These are phyloP conservation scores for Kwoniella pini DNA, from an alignment of 768 basidiomycete genomes.

Conservation along the genomic window DNA sequence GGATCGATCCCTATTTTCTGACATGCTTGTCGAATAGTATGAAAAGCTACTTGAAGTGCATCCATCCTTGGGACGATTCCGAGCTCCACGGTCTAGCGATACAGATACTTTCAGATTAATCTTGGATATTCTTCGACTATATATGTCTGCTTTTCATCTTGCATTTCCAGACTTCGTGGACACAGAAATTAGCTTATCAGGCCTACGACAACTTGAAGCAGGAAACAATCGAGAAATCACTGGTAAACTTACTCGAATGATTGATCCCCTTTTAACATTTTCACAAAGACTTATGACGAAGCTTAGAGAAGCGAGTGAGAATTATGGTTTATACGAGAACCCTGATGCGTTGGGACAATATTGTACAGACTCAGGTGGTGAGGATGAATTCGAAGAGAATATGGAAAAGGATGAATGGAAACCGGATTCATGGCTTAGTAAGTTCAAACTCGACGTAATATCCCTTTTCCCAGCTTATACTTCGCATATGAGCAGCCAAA, in stretches of 20 bases:
- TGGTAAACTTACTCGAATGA: conserved; percentile 5
- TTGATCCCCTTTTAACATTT: conserved; percentile 10
- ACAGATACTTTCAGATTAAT: background rate
- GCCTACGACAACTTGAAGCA: too few species aligned
- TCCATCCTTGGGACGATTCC: conserved; percentile 11
- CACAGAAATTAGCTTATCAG: too few species aligned
- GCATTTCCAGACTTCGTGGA: conserved; percentile 11
- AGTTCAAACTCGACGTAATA: too few species aligned
- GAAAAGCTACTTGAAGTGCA: background rate
- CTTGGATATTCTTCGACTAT: background rate
- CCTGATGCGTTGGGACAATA: background rate
- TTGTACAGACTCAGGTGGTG: too few species aligned
- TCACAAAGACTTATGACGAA: background rate
- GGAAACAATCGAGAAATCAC: background rate
- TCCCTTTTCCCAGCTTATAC: too few species aligned
- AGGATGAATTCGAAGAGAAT: too few species aligned
- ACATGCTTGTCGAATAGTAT: conserved; percentile 3
- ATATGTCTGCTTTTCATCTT: conserved; percentile 4
- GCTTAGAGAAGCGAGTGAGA: background rate
- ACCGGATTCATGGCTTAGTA: too few species aligned
- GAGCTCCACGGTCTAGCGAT: background rate
- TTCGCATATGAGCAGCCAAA: too few species aligned
- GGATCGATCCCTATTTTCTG: background rate
- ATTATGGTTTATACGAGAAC: background rate
- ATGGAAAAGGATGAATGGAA: too few species aligned